Base-by-base conservation (phyloP, 2,329 filamentous ascomycete genomes). In the Paraphaeosphaeria sporulosa region DNA sequence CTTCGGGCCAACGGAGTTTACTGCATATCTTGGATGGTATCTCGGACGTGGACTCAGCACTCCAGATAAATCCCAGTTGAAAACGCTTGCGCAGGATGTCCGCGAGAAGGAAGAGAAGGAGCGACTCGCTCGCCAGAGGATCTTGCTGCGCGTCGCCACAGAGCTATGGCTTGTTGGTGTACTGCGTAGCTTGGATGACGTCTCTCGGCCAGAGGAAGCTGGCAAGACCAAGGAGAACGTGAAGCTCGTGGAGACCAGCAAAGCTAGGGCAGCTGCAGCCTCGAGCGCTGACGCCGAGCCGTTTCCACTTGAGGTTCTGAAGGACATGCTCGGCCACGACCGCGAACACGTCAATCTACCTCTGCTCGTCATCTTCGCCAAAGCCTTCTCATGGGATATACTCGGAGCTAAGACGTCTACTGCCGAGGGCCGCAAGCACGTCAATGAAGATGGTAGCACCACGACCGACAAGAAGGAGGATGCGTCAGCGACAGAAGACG, bases 71-170 rank as follows among this genome's bases (percentile, higher is more conserved):
- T 87, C 89, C 62, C 85, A 88, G 62, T 81, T 98, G 67, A 98
- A 97, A 79, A 85, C 85, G 1, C 83, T 97, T 66, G 82, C 89
- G 6, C 86, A 88, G 38, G 95, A 99, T 69, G 87, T 93, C 32
- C 91, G 92, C 54, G 96, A 99, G 77, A 91, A 93, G 66, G 95
- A 99, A 78, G 95, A 99, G 79, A 97, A 97, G 78, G 95, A 99
- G 62, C 90, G 95, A 6, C 84, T 98, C 43, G 86, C 88, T 34
- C 88, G 95, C 56, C 96, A 99, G 77, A 88, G 95, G 59, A 86
- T 94, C 6, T 85, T 99, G 23, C 81, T 99, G 56, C 89, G 94
- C 40, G 90, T 99, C 13, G 93, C 96, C 36, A 97, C 95, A 2
- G 95, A 99, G 77, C 84, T 99, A 38, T 99, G 96, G 96, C 87